Evolutionary conservation across 495 filamentous ascomycete species (phyloP).

Genomic region (Penicillium desertorum): DNA sequence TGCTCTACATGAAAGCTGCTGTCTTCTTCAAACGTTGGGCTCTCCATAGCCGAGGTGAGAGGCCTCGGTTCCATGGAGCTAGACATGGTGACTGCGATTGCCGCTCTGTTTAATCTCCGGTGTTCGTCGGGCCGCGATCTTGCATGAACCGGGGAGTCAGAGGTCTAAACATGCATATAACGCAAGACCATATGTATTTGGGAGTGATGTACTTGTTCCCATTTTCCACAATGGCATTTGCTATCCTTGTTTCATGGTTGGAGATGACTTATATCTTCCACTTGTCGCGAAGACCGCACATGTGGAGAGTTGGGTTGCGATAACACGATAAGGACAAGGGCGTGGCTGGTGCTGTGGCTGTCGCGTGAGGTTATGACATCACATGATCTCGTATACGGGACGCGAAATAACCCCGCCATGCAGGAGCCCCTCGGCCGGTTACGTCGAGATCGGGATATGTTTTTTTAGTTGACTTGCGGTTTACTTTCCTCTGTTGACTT

Average conservation of each 20-base stretch:
- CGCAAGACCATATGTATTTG: not conserved
- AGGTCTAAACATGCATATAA: slow-evolving; percentile 9
- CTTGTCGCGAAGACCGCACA: slow-evolving; percentile 2
- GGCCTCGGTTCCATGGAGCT: slow-evolving; percentile 43
- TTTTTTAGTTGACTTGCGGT: slow-evolving; percentile 12
- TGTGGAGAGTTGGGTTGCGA: slow-evolving; percentile 6
- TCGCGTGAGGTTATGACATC: slow-evolving; percentile 6
- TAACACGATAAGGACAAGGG: slow-evolving; percentile 9
- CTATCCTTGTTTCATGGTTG: slow-evolving; percentile 3
- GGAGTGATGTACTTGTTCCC: not conserved
- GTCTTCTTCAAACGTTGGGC: slow-evolving; percentile 82
- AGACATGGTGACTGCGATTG: slow-evolving; percentile 36
- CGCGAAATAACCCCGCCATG: slow-evolving; percentile 23
- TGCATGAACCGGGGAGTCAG: slow-evolving; percentile 7
- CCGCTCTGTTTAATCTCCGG: slow-evolving; percentile 7
- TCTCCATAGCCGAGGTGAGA: slow-evolving; percentile 70
- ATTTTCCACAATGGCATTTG: slow-evolving; percentile 4
- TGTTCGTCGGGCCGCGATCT: slow-evolving; percentile 20
- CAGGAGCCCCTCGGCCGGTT: slow-evolving; percentile 38
- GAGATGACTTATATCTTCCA: not conserved
- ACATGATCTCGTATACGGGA: slow-evolving; percentile 28
- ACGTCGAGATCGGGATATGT: slow-evolving; percentile 15
- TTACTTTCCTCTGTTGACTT: slow-evolving; percentile 1
- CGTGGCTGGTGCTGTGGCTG: slow-evolving; percentile 10
- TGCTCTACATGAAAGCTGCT: slow-evolving; percentile 81